Conservation (phyloP, 2,329 filamentous ascomycete genomes). For the Westerdykella ornata region DNA sequence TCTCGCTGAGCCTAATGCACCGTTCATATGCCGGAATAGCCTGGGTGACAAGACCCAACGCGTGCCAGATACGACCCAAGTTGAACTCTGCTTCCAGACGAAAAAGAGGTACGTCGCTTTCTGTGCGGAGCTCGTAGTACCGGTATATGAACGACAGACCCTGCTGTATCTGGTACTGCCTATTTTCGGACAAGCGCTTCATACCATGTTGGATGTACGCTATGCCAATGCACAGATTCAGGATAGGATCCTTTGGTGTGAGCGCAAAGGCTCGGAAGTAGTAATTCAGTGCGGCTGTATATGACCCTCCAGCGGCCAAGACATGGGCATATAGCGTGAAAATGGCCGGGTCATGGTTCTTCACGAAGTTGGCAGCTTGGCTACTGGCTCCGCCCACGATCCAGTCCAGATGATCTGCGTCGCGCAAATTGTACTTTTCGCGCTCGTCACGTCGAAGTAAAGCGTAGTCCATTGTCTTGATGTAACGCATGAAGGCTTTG, state of each 20-base stretch:
- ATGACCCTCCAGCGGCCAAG: constrained; percentile 74
- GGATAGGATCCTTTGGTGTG: constrained; percentile 66
- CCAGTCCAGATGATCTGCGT: constrained; percentile 35
- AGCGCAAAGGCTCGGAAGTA: constrained; percentile 63
- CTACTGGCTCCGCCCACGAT: constrained; percentile 34
- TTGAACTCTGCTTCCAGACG: constrained; percentile 78
- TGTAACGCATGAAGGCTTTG: constrained; percentile 85
- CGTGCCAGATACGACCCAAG: constrained; percentile 67
- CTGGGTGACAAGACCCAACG: constrained; percentile 64
- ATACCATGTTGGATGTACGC: constrained; percentile 81
- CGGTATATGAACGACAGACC: constrained; percentile 72
- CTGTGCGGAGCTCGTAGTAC: constrained; percentile 59
- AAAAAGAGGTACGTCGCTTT: constrained; percentile 40
- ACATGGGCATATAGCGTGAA: constrained; percentile 89
- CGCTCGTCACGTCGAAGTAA: constrained; percentile 51
- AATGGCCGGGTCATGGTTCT: constrained; percentile 61
- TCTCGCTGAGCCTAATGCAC: constrained; percentile 47
- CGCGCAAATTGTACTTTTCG: constrained; percentile 37
- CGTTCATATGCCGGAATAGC: constrained; percentile 66
- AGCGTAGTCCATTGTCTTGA: constrained; percentile 77
- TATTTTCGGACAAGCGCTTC: constrained; percentile 83
- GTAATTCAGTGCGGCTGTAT: constrained; percentile 79
- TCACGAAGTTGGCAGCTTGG: constrained; percentile 34
- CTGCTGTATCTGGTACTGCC: constrained; percentile 80
- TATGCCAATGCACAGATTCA: constrained; percentile 69